A percentile compares a stretch with the other conserved stretches of the same genome.
phyloP scores from a whole-genome alignment of 2,329 filamentous ascomycete genomes.

The Stemphylium beticola region DNA sequence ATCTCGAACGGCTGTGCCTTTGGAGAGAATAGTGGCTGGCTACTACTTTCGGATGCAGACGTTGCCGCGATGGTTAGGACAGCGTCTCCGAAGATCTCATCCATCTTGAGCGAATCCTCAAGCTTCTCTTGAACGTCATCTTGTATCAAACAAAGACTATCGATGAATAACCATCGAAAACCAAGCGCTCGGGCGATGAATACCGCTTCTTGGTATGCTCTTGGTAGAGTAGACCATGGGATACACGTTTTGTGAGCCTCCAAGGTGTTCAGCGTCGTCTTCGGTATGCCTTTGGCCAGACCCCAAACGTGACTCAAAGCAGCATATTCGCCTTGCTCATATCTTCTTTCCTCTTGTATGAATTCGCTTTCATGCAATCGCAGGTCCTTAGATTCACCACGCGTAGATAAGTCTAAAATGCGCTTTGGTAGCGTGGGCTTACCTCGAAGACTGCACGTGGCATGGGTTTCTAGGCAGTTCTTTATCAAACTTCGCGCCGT shows the following conservation, averaged over 20 bases:
- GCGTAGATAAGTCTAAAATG: conserved; percentile 37
- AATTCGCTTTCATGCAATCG: conserved; percentile 39
- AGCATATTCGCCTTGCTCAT: conserved; percentile 42
- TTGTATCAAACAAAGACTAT: conserved; percentile 43
- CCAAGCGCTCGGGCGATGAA: conserved; percentile 44
- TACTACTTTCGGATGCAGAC: conserved; percentile 37
- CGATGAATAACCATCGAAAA: conserved; percentile 47
- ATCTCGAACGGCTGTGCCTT: conserved; percentile 40
- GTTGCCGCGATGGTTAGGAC: conserved; percentile 46
- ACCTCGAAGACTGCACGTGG: conserved; percentile 32
- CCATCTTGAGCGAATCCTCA: conserved; percentile 36
- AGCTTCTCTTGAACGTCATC: conserved; percentile 38
- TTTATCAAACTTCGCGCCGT: conserved; percentile 37
- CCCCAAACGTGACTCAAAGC: conserved; percentile 46
- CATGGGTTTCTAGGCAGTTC: conserved; percentile 39
- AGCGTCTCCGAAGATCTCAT: conserved; percentile 40
- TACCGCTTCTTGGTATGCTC: conserved; percentile 45
- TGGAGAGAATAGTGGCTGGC: conserved; percentile 32
- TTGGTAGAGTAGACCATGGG: conserved; percentile 37
- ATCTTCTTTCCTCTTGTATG: conserved; percentile 30
- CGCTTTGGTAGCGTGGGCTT: conserved; percentile 37
- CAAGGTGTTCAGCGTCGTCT: conserved; percentile 38
- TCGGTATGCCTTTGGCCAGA: conserved; percentile 31
- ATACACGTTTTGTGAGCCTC: conserved; percentile 37
- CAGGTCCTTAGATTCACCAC: conserved; percentile 38